Evolutionary conservation across 176 grass and related monocot species (phyloP), one percentile per base, ranked within the genome.

Genomic region (Tillandsia fasciculata): DNA sequence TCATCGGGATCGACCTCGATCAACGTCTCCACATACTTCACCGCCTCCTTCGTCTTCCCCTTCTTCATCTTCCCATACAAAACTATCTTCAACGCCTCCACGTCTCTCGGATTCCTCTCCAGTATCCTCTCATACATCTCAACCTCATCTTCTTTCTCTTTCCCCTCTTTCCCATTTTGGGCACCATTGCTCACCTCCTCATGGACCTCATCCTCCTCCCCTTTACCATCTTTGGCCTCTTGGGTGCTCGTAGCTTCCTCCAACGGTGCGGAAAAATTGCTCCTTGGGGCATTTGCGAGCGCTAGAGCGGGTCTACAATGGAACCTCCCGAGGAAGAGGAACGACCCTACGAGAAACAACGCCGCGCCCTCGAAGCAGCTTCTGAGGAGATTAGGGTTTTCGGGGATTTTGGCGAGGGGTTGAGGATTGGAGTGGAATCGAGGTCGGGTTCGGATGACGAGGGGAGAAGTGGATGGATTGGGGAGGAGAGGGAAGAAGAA

Each of bases 31-130:
- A 80, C 76, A 72, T 77, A 90, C 51, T 47, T 15, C 79, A 92
- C 64, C 28, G 89, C 89, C 22, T 75, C 84, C 72, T 70, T 81
- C 82, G 80, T 87, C 63, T 97, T 77, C 65, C 57, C 75, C 14
- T 84, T 79, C 87, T 68, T 76, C 87, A 97, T 82, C 76, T 72
- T 87, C 10, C 79, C 79, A 75, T 83, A 97, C 33, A 97, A 77
- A 65, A 79, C 64, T 75, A 88, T 78, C 69, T 97, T 97, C 64
- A 97, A 83, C 42, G 86, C 82, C 3, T 83, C 84, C 73, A 83
- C 76, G 58, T 97, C 84, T 42, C 65, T 72, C 2, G 86, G 89
- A 13, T 79, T 78, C 63, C 64, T 67, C 61, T 80, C 81, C 63
- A 97, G 68, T 5, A 84, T 67, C 12, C 64, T 91, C 63, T 76